Conservation (phyloP, 1,139 yeast species). For the Candida tetrigidarum region DNA sequence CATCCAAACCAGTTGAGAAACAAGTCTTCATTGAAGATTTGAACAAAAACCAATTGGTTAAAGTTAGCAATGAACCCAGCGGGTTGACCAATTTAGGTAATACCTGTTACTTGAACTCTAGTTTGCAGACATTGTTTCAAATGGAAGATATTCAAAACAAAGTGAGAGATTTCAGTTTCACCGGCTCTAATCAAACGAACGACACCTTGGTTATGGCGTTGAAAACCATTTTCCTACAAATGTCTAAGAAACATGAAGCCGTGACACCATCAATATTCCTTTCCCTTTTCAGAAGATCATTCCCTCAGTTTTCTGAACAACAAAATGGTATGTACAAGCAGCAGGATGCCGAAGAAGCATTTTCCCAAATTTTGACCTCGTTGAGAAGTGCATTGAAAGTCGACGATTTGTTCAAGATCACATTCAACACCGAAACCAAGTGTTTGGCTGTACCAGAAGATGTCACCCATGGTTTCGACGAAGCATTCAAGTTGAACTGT, state of each 20-base stretch:
- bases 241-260: conserved; percentile 50
- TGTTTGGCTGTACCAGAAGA: conserved; percentile 65
- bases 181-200: conserved; percentile 14
- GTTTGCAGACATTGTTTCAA: conserved; percentile 77
- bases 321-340: conserved; percentile 81
- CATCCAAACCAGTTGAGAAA: conserved; percentile 59
- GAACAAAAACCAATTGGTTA: conserved; percentile 46
- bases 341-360: conserved; percentile 98
- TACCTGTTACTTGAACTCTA: conserved; percentile 92
- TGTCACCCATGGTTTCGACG: conserved; percentile 45
- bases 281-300: conserved; percentile 61
- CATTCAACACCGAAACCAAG: conserved; percentile 63
- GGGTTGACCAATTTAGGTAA: conserved; percentile 91
- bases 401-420: conserved; percentile 65
- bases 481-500: conserved; percentile 76
- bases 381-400: conserved; percentile 54
- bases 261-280: conserved; percentile 69
- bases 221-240: conserved; percentile 48
- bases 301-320: conserved; percentile 90
- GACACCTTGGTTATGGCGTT: conserved; percentile 29
- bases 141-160: conserved; percentile 59
- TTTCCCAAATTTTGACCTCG: conserved; percentile 71
- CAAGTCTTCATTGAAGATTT: conserved; percentile 74
- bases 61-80: conserved; percentile 60
- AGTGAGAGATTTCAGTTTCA: conserved; percentile 23